These are phyloP conservation scores for Baorangia bicolor DNA, from an alignment of 768 basidiomycete genomes.

Conservation along the genomic window DNA sequence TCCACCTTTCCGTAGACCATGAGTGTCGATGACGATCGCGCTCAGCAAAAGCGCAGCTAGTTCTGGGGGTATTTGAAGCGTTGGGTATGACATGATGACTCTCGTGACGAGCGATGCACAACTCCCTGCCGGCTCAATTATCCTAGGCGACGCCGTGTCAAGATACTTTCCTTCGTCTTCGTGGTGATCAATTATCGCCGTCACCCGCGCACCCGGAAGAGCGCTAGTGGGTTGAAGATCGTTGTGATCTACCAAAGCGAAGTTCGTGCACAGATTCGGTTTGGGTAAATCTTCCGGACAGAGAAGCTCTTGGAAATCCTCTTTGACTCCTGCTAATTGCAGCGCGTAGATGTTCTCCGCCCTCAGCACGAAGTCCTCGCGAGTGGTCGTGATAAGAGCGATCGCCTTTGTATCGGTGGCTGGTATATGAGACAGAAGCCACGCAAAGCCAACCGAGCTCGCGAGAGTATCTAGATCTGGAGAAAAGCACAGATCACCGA, in stretches of 20 bases:
- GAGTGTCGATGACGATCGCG: conserved; percentile 86
- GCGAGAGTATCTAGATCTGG: conserved; percentile 90
- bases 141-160: conserved; percentile 61
- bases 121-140: conserved; percentile 71
- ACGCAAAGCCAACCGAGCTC: conserved; percentile 81
- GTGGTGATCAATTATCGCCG: conserved; percentile 88
- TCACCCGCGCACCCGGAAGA: conserved; percentile 48
- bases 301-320: conserved; percentile 56
- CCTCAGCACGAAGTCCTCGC: conserved; percentile 71
- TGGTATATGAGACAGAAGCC: conserved; percentile 50
- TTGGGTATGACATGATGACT: conserved; percentile 24
- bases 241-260: conserved; percentile 93
- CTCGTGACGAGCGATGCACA: conserved; percentile 68
- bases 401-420: conserved; percentile 49
- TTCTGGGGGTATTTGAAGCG: conserved; percentile 44
- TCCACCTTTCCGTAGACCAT: conserved; percentile 71
- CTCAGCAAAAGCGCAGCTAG: conserved; percentile 78
- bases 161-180: conserved; percentile 74
- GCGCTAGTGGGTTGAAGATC: conserved; percentile 49
- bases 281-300: conserved; percentile 64
- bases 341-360: conserved; percentile 87
- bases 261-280: conserved; percentile 44
- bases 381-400: conserved; percentile 69
- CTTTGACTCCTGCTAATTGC: conserved; percentile 50
- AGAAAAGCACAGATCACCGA: background rate